phyloP scores from a whole-genome alignment of 192 early-diverging fungal species.

The Chytriomyces confervae region DNA sequence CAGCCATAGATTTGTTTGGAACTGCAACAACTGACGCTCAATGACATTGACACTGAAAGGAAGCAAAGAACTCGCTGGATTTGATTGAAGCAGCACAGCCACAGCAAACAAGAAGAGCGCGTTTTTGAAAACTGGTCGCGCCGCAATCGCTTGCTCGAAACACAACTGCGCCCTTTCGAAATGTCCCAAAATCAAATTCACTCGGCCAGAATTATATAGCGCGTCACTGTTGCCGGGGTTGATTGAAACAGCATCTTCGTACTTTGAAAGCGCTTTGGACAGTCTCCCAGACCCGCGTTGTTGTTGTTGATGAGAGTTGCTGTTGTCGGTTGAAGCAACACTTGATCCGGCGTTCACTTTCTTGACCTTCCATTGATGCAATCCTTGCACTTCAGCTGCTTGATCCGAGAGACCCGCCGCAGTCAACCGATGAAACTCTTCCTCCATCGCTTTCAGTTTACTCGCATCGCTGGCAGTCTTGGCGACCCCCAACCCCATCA shows the following conservation, averaged over 20 bases:
- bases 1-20: no score
- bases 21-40: no score
- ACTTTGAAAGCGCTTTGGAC: constrained; percentile 43
- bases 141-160: no score
- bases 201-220: constrained; percentile 37
- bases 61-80: no score
- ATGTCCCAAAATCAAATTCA: constrained; percentile 19
- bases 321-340: no score
- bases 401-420: constrained; percentile 44
- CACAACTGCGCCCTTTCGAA: constrained; percentile 23
- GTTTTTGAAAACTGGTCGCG: no score
- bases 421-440: constrained; percentile 52
- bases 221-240: constrained; percentile 30
- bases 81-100: no score
- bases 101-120: no score
- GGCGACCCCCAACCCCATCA: constrained; percentile 50
- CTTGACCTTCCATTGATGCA: constrained; percentile 52
- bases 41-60: no score
- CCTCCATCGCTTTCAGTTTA: constrained; percentile 56
- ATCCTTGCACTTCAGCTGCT: constrained; percentile 55
- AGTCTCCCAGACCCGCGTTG: constrained; percentile 1
- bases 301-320: constrained; percentile 1
- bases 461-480: constrained; percentile 42
- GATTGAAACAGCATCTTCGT: constrained; percentile 39
- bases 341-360: constrained; percentile 28